Conservation (phyloP, 495 filamentous ascomycete genomes). For the Xylaria flabelliformis region DNA sequence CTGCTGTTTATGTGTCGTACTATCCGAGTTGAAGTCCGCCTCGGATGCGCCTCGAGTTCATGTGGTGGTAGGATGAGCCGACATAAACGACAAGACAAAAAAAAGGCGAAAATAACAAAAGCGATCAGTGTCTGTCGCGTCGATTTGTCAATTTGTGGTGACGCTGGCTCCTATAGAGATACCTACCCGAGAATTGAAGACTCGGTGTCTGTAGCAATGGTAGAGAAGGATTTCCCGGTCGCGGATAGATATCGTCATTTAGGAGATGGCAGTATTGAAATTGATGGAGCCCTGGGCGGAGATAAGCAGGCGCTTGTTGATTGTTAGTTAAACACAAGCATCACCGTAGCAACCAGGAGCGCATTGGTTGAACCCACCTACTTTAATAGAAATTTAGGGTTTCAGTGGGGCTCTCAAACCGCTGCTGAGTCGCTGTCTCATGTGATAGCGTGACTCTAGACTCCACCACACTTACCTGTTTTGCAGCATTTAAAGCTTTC, state of each 20-base stretch:
- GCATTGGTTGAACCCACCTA: background rate
- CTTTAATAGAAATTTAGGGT: constrained; percentile 9
- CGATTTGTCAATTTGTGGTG: background rate
- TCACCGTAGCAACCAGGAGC: constrained; percentile 20
- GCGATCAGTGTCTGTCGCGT: background rate
- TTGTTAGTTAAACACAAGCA: constrained; percentile 16
- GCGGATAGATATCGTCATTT: constrained; percentile 15
- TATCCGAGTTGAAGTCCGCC: constrained; percentile 19
- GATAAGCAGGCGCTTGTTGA: constrained; percentile 25
- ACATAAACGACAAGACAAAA: constrained; percentile 32
- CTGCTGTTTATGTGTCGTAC: constrained; percentile 13
- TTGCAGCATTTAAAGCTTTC: background rate
- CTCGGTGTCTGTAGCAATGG: background rate
- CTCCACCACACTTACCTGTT: background rate
- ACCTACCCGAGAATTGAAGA: background rate
- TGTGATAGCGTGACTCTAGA: background rate
- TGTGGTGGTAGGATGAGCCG: constrained; percentile 17
- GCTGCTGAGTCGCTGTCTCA: background rate
- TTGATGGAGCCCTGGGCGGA: background rate
- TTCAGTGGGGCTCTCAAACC: background rate
- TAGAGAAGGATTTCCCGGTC: constrained; percentile 7
- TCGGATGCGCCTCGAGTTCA: constrained; percentile 26
- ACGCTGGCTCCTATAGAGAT: background rate
- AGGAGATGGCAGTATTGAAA: constrained; percentile 11
- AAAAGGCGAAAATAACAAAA: background rate